phyloP scores from a whole-genome alignment of 2,329 filamentous ascomycete genomes.

The Pseudocercospora fijiensis region DNA sequence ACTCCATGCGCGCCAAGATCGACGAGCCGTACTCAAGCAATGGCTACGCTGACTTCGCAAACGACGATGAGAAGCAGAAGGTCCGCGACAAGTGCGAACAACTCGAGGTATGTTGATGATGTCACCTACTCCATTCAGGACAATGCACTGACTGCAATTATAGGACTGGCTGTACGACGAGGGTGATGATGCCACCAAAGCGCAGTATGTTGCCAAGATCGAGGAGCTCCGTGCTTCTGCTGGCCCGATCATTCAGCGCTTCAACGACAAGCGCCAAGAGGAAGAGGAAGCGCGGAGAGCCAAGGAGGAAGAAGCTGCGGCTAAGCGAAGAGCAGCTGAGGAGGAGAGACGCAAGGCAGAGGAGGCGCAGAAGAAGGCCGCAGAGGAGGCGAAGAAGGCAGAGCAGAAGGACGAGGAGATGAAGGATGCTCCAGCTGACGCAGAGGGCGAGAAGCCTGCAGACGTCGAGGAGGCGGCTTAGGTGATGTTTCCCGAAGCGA shows the following conservation, averaged over 20 bases:
- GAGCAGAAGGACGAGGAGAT: conserved; percentile 55
- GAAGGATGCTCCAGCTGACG: conserved; percentile 55
- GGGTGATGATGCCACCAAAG: conserved; percentile 91
- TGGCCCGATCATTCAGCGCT: conserved; percentile 87
- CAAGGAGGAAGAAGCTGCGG: conserved; percentile 64
- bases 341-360: conserved; percentile 78
- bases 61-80: conserved; percentile 87
- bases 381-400: conserved; percentile 45
- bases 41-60: conserved; percentile 70
- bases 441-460: conserved; percentile 29
- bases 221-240: conserved; percentile 91
- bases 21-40: conserved; percentile 70
- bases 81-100: conserved; percentile 79
- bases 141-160: not conserved
- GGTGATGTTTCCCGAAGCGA: not conserved
- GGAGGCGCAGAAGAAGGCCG: conserved; percentile 61
- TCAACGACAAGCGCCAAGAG: conserved; percentile 90
- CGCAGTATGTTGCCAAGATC: conserved; percentile 88
- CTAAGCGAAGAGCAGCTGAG: conserved; percentile 62
- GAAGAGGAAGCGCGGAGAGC: conserved; percentile 72
- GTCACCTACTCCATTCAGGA: not conserved
- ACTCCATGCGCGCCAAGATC: conserved; percentile 92
- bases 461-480: conserved; percentile 34
- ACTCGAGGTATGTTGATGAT: conserved; percentile 68
- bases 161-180: conserved; percentile 99